Percentiles rank a stretch among this genome's conserved stretches.
phyloP scores from a whole-genome alignment of 768 basidiomycete species.

The Arthromyces matolae region DNA sequence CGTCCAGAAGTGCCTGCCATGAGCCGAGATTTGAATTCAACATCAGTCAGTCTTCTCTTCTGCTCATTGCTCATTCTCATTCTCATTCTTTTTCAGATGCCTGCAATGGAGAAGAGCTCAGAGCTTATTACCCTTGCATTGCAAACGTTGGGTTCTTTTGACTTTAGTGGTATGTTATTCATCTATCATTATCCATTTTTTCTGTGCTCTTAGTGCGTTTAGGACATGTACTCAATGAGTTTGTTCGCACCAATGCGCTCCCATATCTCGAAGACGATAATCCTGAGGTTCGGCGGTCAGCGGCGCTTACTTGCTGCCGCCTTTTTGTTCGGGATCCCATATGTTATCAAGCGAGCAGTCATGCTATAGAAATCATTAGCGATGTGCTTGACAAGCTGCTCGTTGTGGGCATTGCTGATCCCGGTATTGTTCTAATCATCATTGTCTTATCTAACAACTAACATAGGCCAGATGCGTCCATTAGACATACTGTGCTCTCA shows the following conservation, averaged over 20 bases:
- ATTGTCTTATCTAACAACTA: slow-evolving; percentile 9
- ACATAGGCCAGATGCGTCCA: slow-evolving; percentile 56
- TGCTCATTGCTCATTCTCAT: background rate
- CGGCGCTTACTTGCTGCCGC: slow-evolving; percentile 87
- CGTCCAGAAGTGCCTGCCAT: slow-evolving; percentile 48
- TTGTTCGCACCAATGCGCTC: slow-evolving; percentile 85
- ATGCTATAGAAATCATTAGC: slow-evolving; percentile 94
- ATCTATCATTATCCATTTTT: background rate
- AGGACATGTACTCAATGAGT: slow-evolving; percentile 95
- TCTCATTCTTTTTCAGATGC: slow-evolving; percentile 27
- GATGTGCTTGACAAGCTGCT: slow-evolving; percentile 97
- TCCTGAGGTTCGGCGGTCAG: slow-evolving; percentile 80
- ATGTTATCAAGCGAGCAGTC: slow-evolving; percentile 91
- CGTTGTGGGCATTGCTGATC: slow-evolving; percentile 94
- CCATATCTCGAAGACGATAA: slow-evolving; percentile 94
- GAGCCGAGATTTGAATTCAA: slow-evolving; percentile 48
- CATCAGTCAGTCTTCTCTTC: slow-evolving; percentile 35
- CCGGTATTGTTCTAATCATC: slow-evolving; percentile 49
- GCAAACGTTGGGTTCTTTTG: slow-evolving; percentile 83
- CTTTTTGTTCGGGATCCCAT: slow-evolving; percentile 94
- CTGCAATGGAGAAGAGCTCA: slow-evolving; percentile 55
- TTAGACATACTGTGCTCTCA: slow-evolving; percentile 82
- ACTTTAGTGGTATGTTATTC: slow-evolving; percentile 76
- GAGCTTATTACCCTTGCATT: slow-evolving; percentile 80
- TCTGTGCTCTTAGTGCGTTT: slow-evolving; percentile 7